Base-by-base conservation (phyloP, 768 basidiomycete genomes). In the Dioszegia crocea region DNA sequence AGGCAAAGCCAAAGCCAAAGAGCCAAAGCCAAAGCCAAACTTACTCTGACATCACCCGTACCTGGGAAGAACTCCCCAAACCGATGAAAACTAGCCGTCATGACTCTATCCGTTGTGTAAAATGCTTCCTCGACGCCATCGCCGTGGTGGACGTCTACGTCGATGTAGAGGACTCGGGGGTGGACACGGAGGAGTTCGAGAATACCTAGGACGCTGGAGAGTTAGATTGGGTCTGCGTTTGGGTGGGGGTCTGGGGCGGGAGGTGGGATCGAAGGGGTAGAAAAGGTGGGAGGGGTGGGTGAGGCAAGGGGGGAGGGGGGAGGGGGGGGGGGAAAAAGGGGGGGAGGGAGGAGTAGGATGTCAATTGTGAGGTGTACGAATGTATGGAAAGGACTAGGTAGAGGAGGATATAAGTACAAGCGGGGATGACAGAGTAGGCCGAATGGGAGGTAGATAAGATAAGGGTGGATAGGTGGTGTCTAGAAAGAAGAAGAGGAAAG, bases 61-160 rank as follows among this genome's bases (percentile, higher is more conserved):
- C 90, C 90, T 4, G 90, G 90, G 75, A 92, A 94, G 72, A 87
- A 92, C 70, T 96, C 92, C 17, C 96, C 94, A 67, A 89, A 97
- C 77, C 97, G 94, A 80, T 98, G 96, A 75, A 99, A 94, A 47
- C 88, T 90, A 69, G 86, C 88, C 2, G 94, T 97, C 88, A 97
- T 92, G 67, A 98, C 96, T 50, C 96, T 82, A 75, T 98, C 90
- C 3, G 91, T 94, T 33, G 89, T 93, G 76, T 96, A 97, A 80
- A 98, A 97, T 2, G 94, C 96, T 74, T 98, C 96, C 69, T 99
- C 96, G 31, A 98, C 96, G 14, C 94, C 94, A 74, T 98, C 96
- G 17, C 96, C 94, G 76, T 99, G 96, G 75, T 98, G 96, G 50
- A 91, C 91, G 77, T 98, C 96, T 59, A 98, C 92, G 78, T 99